Conservation (phyloP, 2,329 filamentous ascomycete species). For the Hypoxylon sp. region DNA sequence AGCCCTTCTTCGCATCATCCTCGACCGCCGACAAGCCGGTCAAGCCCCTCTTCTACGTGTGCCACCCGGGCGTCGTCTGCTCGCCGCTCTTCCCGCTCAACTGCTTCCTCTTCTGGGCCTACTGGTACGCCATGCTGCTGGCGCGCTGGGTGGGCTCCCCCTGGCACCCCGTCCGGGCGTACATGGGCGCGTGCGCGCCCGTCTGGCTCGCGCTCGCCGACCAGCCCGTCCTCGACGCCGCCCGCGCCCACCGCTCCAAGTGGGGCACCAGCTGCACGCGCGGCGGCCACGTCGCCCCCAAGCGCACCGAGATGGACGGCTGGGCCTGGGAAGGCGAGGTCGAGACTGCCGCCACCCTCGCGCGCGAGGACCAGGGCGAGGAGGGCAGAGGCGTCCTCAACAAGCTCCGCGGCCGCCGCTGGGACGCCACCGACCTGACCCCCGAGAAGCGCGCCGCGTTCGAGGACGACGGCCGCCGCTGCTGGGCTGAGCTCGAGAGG, state of each 20-base stretch:
- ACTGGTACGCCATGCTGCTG: conserved; percentile 72
- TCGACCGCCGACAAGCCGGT: conserved; percentile 36
- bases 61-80: conserved; percentile 86
- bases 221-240: conserved; percentile 66
- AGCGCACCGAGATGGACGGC: conserved; percentile 82
- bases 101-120: conserved; percentile 72
- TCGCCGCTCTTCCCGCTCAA: conserved; percentile 82
- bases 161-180: conserved; percentile 83
- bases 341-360: too few species aligned
- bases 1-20: conserved; percentile 60
- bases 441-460: conserved; percentile 68
- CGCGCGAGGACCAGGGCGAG: conserved; percentile 53
- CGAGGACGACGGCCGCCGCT: conserved; percentile 64
- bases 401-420: conserved; percentile 65
- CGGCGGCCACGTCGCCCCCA: conserved; percentile 66
- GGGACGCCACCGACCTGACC: conserved; percentile 65
- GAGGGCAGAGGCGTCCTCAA: conserved; percentile 59
- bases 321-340: conserved; percentile 77
- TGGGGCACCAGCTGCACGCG: conserved; percentile 81
- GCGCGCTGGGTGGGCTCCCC: conserved; percentile 82
- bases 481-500: conserved; percentile 76
- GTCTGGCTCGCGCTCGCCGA: conserved; percentile 80
- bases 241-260: conserved; percentile 68
- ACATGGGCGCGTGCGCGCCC: conserved; percentile 77
- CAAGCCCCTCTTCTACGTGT: conserved; percentile 75